phyloP scores from a whole-genome alignment of 352 stramenopile genomes.

The Thraustochytrium sp. region DNA sequence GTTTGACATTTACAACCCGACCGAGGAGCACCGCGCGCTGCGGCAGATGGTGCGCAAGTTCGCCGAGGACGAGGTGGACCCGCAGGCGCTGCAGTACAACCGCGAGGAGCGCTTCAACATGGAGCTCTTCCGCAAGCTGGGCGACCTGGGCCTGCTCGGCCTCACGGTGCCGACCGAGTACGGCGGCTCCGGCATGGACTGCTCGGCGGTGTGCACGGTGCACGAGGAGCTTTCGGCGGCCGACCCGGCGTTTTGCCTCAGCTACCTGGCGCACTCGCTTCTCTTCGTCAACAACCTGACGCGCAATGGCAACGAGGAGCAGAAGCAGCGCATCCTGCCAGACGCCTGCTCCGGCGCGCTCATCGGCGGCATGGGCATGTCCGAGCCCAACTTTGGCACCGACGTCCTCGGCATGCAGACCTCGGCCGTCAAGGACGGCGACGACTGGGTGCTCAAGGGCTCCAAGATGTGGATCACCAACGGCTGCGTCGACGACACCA shows the following conservation, averaged over 20 bases:
- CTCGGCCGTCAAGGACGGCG: constrained; percentile 72
- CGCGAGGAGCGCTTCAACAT: constrained; percentile 95
- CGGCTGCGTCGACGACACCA: constrained; percentile 82
- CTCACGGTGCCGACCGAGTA: constrained; percentile 93
- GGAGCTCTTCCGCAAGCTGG: constrained; percentile 85
- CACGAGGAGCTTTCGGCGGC: constrained; percentile 91
- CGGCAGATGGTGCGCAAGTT: constrained; percentile 87
- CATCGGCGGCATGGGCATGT: constrained; percentile 99
- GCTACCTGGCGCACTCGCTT: constrained; percentile 89
- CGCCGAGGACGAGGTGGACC: constrained; percentile 91
- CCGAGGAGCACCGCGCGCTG: constrained; percentile 54
- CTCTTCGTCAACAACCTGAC: constrained; percentile 86
- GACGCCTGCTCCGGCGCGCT: constrained; percentile 78
- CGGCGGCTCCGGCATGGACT: constrained; percentile 90
- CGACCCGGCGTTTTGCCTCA: constrained; percentile 96
- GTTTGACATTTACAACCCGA: constrained; percentile 38
- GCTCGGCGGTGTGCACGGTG: constrained; percentile 84
- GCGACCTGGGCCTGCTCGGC: constrained; percentile 87
- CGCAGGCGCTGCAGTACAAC: constrained; percentile 91
- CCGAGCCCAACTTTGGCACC: constrained; percentile 89
- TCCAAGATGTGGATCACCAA: constrained; percentile 99
- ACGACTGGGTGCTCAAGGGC: constrained; percentile 84
- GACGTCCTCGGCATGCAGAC: constrained; percentile 94
- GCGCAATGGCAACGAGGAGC: constrained; percentile 75
- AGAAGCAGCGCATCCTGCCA: constrained; percentile 74